Base-by-base conservation (phyloP, 305 asterid species). In the Solanum hybrid region DNA sequence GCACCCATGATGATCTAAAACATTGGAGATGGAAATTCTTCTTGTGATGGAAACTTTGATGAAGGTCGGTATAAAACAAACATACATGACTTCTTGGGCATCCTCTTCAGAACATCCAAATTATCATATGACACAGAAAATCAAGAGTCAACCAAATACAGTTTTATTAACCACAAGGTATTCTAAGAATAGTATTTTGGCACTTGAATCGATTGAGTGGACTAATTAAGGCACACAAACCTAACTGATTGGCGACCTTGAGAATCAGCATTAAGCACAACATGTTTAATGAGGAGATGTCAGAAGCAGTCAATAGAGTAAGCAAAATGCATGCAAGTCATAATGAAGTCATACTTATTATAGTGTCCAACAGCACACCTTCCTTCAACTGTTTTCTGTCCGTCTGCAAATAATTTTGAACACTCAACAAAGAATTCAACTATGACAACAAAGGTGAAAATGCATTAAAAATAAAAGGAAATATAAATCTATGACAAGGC, bases 351-450 rank as follows among this genome's bases (percentile, higher is more conserved):
- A 56, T 93, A 97, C 99, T 95, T 90, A 81, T 90, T 94, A 91
- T 93, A 95, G 79, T 93, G 89, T 78, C 97, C 98, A 89, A 89
- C 91, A 86, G 96, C 98, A 90, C 98, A 97, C 93, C 99, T 95
- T 92, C 99, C 99, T 94, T 97, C 99, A 88, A 95, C 76, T 6
- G 93, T 95, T 93, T 97, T 97, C 32, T 79, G 40, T 88, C 98
- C 98, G 89, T 94, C 99, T 97, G 92, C 87, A 91, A 78, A 87
- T 34, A 82, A 81, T 37, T 64, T 79, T 4, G 17, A 36, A 71
- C 38, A 78, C 71, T 78, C 3, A n/a, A 81, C 17, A 90, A 78
- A 84, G 34, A 46, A 14, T 85, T 77, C 78, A 34, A 37, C 36
- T 29, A 51, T 22, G 56, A 76, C 22, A 88, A 20, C 24, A 38